phyloP scores from a whole-genome alignment of 306 rosid species.

The Vachellia pachyceras region DNA sequence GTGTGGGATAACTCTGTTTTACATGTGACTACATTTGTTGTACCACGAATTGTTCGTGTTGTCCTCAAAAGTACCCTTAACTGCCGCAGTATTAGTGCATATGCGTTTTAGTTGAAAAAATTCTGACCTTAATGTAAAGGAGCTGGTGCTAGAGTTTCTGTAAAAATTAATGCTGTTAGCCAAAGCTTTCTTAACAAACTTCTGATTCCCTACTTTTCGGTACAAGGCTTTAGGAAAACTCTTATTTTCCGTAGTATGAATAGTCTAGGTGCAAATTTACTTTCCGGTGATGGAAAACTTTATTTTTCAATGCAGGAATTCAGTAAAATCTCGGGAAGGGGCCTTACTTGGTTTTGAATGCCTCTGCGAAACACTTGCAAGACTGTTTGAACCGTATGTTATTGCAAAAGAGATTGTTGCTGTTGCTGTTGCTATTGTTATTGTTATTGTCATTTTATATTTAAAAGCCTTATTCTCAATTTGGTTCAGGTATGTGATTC shows the following conservation, averaged over 20 bases:
- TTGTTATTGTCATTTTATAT: constrained; percentile 1
- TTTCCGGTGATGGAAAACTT: constrained; percentile 8
- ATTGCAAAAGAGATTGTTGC: constrained; percentile 17
- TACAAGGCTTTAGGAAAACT: neutral
- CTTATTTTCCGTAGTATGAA: neutral
- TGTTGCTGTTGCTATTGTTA: neutral
- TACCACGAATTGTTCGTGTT: neutral
- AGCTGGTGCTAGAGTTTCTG: neutral
- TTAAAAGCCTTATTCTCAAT: constrained; percentile 19
- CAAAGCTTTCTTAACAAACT: neutral
- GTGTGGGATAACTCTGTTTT: constrained; percentile 45
- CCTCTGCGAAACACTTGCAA: constrained; percentile 94
- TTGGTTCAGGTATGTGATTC: constrained; percentile 84
- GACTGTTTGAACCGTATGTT: constrained; percentile 91
- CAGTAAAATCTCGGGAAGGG: constrained; percentile 94
- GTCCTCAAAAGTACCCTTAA: neutral
- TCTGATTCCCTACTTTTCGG: neutral
- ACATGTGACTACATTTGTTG: neutral
- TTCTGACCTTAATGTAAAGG: neutral
- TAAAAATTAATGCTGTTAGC: neutral
- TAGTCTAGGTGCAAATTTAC: neutral
- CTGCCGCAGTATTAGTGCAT: neutral
- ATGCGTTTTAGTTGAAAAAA: neutral
- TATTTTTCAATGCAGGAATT: constrained; percentile 66
- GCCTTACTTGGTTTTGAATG: constrained; percentile 96